phyloP scores from a whole-genome alignment of 169 alveolate genomes.

The Eimeria acervulina region DNA sequence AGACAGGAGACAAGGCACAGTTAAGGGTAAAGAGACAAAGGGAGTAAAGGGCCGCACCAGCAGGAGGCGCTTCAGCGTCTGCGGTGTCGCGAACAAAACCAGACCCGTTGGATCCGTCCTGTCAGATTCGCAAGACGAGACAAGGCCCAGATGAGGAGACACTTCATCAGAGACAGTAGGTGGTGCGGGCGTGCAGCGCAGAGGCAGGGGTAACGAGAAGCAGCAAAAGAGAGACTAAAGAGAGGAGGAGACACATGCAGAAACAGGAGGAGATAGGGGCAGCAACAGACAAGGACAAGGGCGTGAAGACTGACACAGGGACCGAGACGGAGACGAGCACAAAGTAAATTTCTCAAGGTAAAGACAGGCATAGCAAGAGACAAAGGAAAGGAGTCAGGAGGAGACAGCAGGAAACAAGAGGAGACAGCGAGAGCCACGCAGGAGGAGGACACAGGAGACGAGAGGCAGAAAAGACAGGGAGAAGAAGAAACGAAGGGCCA shows the following conservation, averaged over 20 bases:
- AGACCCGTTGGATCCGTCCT: constrained; percentile 36
- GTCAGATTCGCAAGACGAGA: not conserved
- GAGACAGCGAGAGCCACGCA: too few relatives aligned
- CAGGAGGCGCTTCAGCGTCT: constrained; percentile 26
- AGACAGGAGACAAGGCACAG: not conserved
- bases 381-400: too few relatives aligned
- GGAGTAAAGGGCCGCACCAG: not conserved
- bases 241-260: not conserved
- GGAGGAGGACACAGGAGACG: not conserved
- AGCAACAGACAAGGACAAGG: not conserved
- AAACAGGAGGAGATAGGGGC: not conserved
- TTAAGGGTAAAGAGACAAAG: not conserved
- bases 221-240: not conserved
- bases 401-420: too few relatives aligned
- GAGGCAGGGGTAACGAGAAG: not conserved
- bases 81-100: constrained; percentile 6
- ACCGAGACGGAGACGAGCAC: not conserved
- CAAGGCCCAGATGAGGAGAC: not conserved
- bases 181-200: not conserved
- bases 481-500: not conserved
- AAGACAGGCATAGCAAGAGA: too few relatives aligned
- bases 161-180: not conserved
- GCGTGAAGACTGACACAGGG: not conserved
- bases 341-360: too few relatives aligned
- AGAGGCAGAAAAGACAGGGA: not conserved